Evolutionary conservation across 805 yeast genomes (phyloP).

Genomic region (Wickerhamiella allomyrinae): DNA sequence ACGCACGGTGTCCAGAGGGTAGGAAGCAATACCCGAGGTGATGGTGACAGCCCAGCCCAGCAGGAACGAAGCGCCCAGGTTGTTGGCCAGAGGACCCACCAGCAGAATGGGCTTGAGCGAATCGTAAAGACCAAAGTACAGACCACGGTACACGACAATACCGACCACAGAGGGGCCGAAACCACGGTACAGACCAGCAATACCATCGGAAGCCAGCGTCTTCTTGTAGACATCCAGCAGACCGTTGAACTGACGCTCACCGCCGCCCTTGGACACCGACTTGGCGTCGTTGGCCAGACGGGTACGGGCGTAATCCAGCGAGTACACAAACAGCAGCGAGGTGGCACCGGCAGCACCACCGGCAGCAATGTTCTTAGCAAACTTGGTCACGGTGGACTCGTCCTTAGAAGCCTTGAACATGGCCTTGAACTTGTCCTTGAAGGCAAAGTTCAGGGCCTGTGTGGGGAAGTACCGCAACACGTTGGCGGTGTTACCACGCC

Average conservation of each 20-base stretch:
- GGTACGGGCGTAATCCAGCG: constrained; percentile 92
- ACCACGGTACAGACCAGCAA: constrained; percentile 96
- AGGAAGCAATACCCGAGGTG: constrained; percentile 92
- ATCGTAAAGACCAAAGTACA: constrained; percentile 92
- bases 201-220: constrained; percentile 85
- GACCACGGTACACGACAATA: constrained; percentile 94
- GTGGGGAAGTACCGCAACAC: constrained; percentile 97
- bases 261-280: constrained; percentile 49
- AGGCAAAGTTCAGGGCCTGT: constrained; percentile 91
- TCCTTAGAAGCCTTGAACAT: constrained; percentile 87
- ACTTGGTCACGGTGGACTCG: constrained; percentile 74
- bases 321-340: constrained; percentile 77
- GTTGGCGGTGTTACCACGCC: constrained; percentile 98
- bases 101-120: constrained; percentile 82
- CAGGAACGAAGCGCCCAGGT: constrained; percentile 81
- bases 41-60: constrained; percentile 94
- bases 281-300: constrained; percentile 95
- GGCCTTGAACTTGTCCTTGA: constrained; percentile 85
- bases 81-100: constrained; percentile 80
- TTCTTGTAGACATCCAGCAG: constrained; percentile 85
- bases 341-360: constrained; percentile 97
- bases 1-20: constrained; percentile 95
- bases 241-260: constrained; percentile 92
- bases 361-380: constrained; percentile 90
- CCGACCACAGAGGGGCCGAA: constrained; percentile 94